Percentiles rank a stretch among this genome's conserved stretches.
These are phyloP conservation scores for Amaranthus hypochondriacus DNA, from an alignment of 148 eudicot genomes.

Conservation along the genomic window DNA sequence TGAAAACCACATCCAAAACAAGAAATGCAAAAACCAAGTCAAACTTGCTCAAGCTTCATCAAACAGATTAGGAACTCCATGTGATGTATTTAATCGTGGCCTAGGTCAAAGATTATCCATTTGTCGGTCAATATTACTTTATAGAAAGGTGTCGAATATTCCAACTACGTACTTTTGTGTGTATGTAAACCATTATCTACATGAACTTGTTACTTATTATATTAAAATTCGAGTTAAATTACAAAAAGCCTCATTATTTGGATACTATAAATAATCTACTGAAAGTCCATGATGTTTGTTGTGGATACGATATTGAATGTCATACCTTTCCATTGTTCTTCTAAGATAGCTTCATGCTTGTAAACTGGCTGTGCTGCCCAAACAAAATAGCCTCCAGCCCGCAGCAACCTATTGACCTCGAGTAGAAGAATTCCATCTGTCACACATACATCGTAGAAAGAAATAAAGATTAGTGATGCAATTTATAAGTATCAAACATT, in stretches of 20 bases:
- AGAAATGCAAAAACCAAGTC: slow-evolving; percentile 4
- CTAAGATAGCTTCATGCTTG: slow-evolving; percentile 79
- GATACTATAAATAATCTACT: not conserved
- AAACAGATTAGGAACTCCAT: not conserved
- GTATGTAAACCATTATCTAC: not conserved
- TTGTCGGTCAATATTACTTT: too few species aligned
- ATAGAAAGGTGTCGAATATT: too few species aligned
- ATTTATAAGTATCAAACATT: not conserved
- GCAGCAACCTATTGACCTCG: slow-evolving; percentile 89
- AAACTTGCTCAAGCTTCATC: not conserved
- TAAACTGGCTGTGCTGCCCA: slow-evolving; percentile 99
- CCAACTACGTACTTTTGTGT: too few species aligned
- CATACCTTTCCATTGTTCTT: slow-evolving; percentile 94
- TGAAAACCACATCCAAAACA: not conserved
- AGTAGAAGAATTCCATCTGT: slow-evolving; percentile 91
- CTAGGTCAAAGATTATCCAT: not conserved
- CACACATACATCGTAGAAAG: slow-evolving; percentile 20
- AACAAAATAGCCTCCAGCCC: slow-evolving; percentile 93
- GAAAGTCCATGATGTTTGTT: too few species aligned
- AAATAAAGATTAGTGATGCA: not conserved
- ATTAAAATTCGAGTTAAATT: not conserved
- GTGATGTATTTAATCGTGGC: not conserved
- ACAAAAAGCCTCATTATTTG: not conserved
- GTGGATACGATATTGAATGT: not conserved
- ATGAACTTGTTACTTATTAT: not conserved